Evolutionary conservation across 495 filamentous ascomycete genomes (phyloP), one percentile per base, ranked within the genome.

Genomic region (Podospora australis): DNA sequence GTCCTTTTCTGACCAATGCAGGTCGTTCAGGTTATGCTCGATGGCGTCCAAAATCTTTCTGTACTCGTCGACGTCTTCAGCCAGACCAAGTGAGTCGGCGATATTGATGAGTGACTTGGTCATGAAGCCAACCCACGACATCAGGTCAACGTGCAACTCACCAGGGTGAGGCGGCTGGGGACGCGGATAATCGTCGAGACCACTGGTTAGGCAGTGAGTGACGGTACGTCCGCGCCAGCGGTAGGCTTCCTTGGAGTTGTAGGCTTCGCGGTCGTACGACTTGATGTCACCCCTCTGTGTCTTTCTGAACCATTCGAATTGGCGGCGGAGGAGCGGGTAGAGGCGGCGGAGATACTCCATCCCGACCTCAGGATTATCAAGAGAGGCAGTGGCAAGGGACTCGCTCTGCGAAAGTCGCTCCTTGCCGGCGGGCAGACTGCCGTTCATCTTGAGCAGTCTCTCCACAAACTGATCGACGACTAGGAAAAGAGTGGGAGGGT

Each of bases 71-170:
- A 74, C 83, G 56, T 98, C 91, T 23, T 91, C 88, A 9, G 68
- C 68, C 50, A 90, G 76, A 39, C 76, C 81, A 26, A 96, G 74
- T 7, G 74, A 76, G 10, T 76, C 68, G 3, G 88, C 90, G 58
- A 96, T 84, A 54, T 86, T 84, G 48, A 79, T 77, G 40, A 98
- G 75, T 21, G 82, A 80, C 44, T 83, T 78, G 24, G 88, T 85
- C 87, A 95, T 94, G 77, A 95, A 81, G 29, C 91, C 94, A 75
- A 98, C 84, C 92, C 92, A 98, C 39, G 86, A 90, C 55, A 97
- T 84, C 22, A 96, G 74, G 70, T 98, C 92, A 30, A 91, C 83
- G 64, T 98, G 91, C 51, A 98, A 78, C 78, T 98, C 92, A 59
- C 90, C 94, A 2, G 92, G 92, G 66, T 98, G 92, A n/a, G 92